Conservation (phyloP, 257 asterid species). For the Henckelia pumila region DNA sequence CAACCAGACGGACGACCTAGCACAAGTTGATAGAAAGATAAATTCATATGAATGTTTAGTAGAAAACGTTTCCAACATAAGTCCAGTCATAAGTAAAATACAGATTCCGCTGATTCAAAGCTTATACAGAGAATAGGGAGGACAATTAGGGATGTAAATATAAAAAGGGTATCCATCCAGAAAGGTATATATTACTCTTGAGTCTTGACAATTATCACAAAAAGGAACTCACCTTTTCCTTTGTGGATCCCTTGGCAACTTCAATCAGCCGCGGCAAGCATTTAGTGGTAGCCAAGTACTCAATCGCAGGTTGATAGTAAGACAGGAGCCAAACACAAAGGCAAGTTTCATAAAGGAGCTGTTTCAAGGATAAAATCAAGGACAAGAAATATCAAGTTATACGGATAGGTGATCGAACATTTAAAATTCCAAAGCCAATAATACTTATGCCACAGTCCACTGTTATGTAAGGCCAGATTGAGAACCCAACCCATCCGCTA, state of each 20-base stretch:
- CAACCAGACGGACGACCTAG: slow-evolving; percentile 87
- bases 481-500: slow-evolving; percentile 18
- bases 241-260: slow-evolving; percentile 85
- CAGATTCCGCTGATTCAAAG: slow-evolving; percentile 18
- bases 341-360: slow-evolving; percentile 92
- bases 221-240: slow-evolving; percentile 66
- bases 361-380: slow-evolving; percentile 34
- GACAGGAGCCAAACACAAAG: slow-evolving; percentile 89
- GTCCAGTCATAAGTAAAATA: slow-evolving; percentile 15
- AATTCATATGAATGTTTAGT: background rate
- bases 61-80: background rate
- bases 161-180: slow-evolving; percentile 9
- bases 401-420: slow-evolving; percentile 10
- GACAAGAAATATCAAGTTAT: slow-evolving; percentile 15
- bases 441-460: slow-evolving; percentile 7
- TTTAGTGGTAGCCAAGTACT: slow-evolving; percentile 77
- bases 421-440: background rate
- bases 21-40: slow-evolving; percentile 25
- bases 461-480: slow-evolving; percentile 12
- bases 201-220: slow-evolving; percentile 9
- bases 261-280: slow-evolving; percentile 63
- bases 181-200: slow-evolving; percentile 2
- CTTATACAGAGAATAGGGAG: slow-evolving; percentile 4
- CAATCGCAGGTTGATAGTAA: slow-evolving; percentile 85
- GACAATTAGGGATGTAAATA: slow-evolving; percentile 20